phyloP scores from a whole-genome alignment of 148 eudicot genomes.

The Linanthus parryae region DNA sequence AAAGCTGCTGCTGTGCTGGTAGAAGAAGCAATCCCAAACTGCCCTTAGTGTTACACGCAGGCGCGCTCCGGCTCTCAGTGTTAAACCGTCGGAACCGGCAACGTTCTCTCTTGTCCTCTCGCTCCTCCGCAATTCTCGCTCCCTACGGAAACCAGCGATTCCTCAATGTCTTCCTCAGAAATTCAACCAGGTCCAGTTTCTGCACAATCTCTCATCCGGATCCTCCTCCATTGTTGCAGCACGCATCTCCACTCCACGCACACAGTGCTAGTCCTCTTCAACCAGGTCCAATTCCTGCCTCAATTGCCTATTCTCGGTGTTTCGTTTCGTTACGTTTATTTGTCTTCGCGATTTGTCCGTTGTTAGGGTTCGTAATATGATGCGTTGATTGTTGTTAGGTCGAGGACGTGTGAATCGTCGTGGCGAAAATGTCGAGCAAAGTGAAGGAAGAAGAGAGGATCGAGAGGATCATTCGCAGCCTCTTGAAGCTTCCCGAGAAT shows the following conservation, averaged over 20 bases:
- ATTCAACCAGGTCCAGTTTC: no score
- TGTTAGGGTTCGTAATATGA: neutral
- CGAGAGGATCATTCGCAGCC: slow-evolving; percentile 60
- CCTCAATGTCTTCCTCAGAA: no score
- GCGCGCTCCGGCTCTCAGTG: no score
- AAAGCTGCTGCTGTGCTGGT: no score
- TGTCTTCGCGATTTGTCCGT: neutral
- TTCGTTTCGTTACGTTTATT: no score
- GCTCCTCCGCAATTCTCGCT: slow-evolving; percentile 7
- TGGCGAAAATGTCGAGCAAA: slow-evolving; percentile 23
- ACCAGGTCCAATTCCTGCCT: slow-evolving; percentile 6
- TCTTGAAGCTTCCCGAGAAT: slow-evolving; percentile 64
- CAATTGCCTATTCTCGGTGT: no score
- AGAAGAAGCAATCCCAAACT: no score
- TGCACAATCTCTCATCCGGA: no score
- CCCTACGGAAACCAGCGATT: neutral
- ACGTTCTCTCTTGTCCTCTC: slow-evolving; percentile 27
- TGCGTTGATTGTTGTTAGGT: slow-evolving; percentile 1
- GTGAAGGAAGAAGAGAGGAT: slow-evolving; percentile 55
- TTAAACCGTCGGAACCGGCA: slow-evolving; percentile 27
- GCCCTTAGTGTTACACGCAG: no score
- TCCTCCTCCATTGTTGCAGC: neutral
- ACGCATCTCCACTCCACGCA: neutral
- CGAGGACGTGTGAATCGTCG: neutral
- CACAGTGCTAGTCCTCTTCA: neutral